phyloP scores from a whole-genome alignment of 2,329 filamentous ascomycete species.

The Colletotrichum tofieldiae region DNA sequence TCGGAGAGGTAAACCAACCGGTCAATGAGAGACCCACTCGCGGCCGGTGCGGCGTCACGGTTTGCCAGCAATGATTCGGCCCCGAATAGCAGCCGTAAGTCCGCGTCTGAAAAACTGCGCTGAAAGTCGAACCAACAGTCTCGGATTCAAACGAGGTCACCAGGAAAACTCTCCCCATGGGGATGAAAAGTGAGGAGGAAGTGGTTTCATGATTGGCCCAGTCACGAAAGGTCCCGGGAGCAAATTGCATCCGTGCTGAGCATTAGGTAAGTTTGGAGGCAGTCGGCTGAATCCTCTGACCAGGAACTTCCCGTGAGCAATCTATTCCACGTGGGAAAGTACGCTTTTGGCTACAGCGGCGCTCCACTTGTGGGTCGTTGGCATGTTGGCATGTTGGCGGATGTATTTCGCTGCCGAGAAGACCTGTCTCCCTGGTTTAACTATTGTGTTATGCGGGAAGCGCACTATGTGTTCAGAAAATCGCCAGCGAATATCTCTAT shows the following conservation, averaged over 20 bases:
- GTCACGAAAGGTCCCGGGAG: conserved; percentile 36
- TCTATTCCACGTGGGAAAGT: conserved; percentile 8
- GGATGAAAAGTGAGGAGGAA: conserved; percentile 12
- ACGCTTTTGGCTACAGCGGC: not conserved
- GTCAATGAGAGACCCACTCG: conserved; percentile 23
- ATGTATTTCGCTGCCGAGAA: conserved; percentile 20
- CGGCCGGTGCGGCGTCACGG: conserved; percentile 9
- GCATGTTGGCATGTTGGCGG: not conserved
- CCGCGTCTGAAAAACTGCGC: not conserved
- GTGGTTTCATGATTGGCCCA: conserved; percentile 39
- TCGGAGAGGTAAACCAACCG: conserved; percentile 9
- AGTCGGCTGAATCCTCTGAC: not conserved
- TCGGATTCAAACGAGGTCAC: not conserved
- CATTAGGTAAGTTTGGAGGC: conserved; percentile 30
- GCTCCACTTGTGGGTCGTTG: conserved; percentile 4
- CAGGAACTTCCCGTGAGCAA: conserved; percentile 34
- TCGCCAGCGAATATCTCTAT: no score
- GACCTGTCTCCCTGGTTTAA: not conserved
- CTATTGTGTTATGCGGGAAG: not conserved
- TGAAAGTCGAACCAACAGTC: not conserved
- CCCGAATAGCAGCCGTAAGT: conserved; percentile 17
- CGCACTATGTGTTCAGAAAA: not conserved
- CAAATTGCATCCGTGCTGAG: conserved; percentile 29
- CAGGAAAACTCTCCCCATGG: not conserved
- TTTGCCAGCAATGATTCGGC: conserved; percentile 12